Evolutionary conservation across 2,329 filamentous ascomycete genomes (phyloP).

Genomic region (Penicillium janthinellum): DNA sequence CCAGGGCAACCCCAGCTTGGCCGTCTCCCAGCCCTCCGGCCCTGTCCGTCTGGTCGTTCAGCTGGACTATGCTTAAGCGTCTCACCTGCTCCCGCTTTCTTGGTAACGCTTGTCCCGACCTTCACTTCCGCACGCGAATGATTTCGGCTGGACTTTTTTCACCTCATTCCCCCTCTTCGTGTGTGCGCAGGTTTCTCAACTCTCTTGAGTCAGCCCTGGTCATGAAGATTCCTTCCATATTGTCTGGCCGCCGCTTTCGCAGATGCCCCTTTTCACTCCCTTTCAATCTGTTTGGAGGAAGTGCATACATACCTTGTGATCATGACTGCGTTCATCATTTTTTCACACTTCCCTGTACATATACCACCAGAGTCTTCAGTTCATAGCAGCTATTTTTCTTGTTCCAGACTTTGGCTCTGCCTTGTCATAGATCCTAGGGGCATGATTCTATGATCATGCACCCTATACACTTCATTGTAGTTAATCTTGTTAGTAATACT

Average conservation of each 20-base stretch:
- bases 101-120: not conserved
- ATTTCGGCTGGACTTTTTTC: not conserved
- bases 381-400: slow-evolving; percentile 20
- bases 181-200: not conserved
- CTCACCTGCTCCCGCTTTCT: not conserved
- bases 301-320: slow-evolving; percentile 21
- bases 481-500: not conserved
- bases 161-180: not conserved
- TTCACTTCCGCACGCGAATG: not conserved
- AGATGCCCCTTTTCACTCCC: slow-evolving; percentile 4
- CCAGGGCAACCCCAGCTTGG: slow-evolving; percentile 33
- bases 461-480: not conserved
- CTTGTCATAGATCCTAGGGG: no score
- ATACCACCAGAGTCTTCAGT: slow-evolving; percentile 28
- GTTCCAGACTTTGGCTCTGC: not conserved
- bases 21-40: slow-evolving; percentile 29
- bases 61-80: slow-evolving; percentile 30
- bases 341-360: slow-evolving; percentile 30
- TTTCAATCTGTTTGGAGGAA: slow-evolving; percentile 2
- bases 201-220: not conserved
- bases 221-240: not conserved
- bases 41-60: slow-evolving; percentile 36
- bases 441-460: not conserved
- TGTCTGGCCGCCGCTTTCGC: slow-evolving; percentile 7
- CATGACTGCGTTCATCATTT: slow-evolving; percentile 13